Percentiles rank a stretch among this genome's conserved stretches.
Conservation (phyloP, 305 asterid genomes). For the Ruellia speciosa region DNA sequence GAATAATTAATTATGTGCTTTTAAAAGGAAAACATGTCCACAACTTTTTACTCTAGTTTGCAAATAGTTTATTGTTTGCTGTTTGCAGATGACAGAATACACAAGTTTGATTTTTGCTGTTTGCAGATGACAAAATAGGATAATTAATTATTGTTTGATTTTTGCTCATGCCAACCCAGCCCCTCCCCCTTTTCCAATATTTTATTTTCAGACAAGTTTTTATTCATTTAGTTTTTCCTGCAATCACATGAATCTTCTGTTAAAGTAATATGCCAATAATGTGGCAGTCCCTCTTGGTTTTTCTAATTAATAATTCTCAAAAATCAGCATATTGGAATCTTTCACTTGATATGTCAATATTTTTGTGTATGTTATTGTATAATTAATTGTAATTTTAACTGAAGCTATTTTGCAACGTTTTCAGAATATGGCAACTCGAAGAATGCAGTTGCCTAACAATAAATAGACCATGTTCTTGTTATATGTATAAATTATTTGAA, state of each 20-base stretch:
- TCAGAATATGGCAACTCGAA: no score
- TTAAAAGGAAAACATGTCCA: slow-evolving; percentile 25
- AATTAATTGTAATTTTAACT: no score
- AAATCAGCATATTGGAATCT: slow-evolving; percentile 1
- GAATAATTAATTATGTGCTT: slow-evolving; percentile 29
- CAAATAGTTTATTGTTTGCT: slow-evolving; percentile 25
- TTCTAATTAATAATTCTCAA: slow-evolving; percentile 2
- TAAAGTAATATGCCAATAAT: not conserved
- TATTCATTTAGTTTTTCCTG: slow-evolving; percentile 15
- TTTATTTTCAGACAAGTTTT: not conserved
- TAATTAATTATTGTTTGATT: no score
- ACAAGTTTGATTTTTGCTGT: no score
- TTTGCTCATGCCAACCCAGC: not conserved
- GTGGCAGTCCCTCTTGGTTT: not conserved
- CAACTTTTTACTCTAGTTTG: slow-evolving; percentile 18
- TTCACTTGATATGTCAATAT: not conserved
- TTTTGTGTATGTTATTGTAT: no score
- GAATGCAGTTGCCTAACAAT: no score
- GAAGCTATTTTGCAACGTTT: no score
- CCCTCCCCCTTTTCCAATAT: not conserved
- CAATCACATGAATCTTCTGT: not conserved
- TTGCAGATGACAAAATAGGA: no score
- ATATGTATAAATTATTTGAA: no score
- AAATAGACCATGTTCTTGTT: no score
- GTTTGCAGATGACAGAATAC: slow-evolving; percentile 19